Evolutionary conservation across 805 yeast genomes (phyloP).

Genomic region (Hanseniaspora nectarophila): DNA sequence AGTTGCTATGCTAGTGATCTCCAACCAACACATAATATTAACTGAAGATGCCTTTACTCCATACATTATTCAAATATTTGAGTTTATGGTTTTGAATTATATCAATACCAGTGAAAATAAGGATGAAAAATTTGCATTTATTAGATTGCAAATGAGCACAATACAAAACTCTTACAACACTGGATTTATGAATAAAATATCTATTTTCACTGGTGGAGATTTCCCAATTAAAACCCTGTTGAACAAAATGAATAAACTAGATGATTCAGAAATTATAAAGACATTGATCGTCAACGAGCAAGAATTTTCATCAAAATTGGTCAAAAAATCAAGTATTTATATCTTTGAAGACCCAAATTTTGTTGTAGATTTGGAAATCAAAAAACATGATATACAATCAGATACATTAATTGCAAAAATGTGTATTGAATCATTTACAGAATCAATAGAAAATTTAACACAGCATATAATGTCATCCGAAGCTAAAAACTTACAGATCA

Average conservation of each 20-base stretch:
- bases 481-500: conserved; percentile 21
- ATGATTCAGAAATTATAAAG: not conserved
- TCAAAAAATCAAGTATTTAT: not conserved
- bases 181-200: not conserved
- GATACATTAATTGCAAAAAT: not conserved
- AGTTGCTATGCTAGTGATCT: not conserved
- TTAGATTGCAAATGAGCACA: not conserved
- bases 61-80: not conserved
- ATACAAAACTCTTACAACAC: not conserved
- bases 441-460: not conserved
- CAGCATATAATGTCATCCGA: conserved; percentile 20
- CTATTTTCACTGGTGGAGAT: conserved; percentile 2
- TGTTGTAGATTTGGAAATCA: not conserved
- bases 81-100: conserved; percentile 2
- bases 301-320: not conserved
- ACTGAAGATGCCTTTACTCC: not conserved
- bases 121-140: conserved; percentile 12
- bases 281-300: not conserved
- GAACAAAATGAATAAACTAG: conserved; percentile 15
- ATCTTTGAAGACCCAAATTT: not conserved
- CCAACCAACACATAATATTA: conserved; percentile 5
- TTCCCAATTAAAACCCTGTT: conserved; percentile 15
- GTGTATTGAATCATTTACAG: not conserved
- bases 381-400: not conserved
- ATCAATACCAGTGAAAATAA: not conserved